Evolutionary conservation across 1,139 yeast genomes (phyloP).

Genomic region (Chernovozyma sophiae-reginae): DNA sequence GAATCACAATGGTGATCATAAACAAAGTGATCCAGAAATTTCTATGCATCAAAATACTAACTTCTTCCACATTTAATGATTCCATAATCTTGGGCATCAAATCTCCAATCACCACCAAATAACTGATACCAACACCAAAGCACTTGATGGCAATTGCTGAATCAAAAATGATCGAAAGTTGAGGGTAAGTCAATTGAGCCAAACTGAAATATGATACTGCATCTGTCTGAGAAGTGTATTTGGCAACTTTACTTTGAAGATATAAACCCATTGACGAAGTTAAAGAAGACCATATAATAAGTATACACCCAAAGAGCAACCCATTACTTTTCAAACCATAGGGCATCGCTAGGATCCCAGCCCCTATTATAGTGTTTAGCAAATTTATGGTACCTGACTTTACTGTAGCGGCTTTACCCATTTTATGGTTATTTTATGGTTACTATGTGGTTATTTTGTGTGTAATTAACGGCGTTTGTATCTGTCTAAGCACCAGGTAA

Average conservation of each 20-base stretch:
- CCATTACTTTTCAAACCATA: slow-evolving; percentile 52
- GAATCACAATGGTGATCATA: slow-evolving; percentile 56
- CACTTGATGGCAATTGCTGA: slow-evolving; percentile 59
- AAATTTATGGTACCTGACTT: slow-evolving; percentile 50
- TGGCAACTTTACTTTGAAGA: slow-evolving; percentile 48
- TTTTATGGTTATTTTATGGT: too few species aligned
- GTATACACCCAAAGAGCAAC: slow-evolving; percentile 40
- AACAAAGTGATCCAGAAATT: slow-evolving; percentile 70
- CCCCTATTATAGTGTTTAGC: slow-evolving; percentile 53
- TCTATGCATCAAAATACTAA: slow-evolving; percentile 31
- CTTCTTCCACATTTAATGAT: slow-evolving; percentile 27
- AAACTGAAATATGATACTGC: slow-evolving; percentile 51
- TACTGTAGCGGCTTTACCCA: slow-evolving; percentile 29
- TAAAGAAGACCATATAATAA: slow-evolving; percentile 44
- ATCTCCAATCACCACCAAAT: slow-evolving; percentile 85
- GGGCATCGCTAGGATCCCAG: slow-evolving; percentile 57
- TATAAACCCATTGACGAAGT: slow-evolving; percentile 53
- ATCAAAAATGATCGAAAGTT: slow-evolving; percentile 42
- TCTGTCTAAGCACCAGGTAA: too few species aligned
- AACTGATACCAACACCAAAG: slow-evolving; percentile 89
- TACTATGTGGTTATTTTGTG: too few species aligned
- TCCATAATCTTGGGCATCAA: slow-evolving; percentile 74
- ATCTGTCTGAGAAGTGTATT: slow-evolving; percentile 42
- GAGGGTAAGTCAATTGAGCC: slow-evolving; percentile 53
- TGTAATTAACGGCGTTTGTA: too few species aligned